Percentiles rank a stretch among this genome's conserved stretches.
These are phyloP conservation scores for Microthlaspi erraticum DNA, from an alignment of 345 rosid genomes.

Conservation along the genomic window DNA sequence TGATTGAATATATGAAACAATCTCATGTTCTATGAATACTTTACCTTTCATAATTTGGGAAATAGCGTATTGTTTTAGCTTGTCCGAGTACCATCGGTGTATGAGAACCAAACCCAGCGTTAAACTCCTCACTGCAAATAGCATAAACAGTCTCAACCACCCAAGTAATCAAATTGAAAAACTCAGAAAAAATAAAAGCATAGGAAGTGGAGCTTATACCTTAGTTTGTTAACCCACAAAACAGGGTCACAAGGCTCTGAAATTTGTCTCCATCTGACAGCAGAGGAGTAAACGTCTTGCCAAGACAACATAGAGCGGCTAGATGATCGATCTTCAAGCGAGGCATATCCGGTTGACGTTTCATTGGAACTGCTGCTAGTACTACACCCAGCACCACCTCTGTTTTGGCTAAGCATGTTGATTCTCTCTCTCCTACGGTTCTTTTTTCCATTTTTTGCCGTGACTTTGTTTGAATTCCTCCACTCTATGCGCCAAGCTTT, in stretches of 20 bases:
- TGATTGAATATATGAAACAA: slow-evolving; percentile 18
- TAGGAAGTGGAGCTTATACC: slow-evolving; percentile 47
- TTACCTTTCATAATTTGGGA: slow-evolving; percentile 83
- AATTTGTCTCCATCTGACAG: slow-evolving; percentile 98
- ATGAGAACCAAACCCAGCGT: slow-evolving; percentile 96
- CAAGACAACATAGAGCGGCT: slow-evolving; percentile 67
- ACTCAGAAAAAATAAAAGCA: slow-evolving; percentile 10
- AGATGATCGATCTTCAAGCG: slow-evolving; percentile 69
- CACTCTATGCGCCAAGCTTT: slow-evolving; percentile 92
- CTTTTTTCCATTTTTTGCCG: slow-evolving; percentile 68
- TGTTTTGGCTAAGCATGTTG: slow-evolving; percentile 79
- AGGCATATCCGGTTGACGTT: slow-evolving; percentile 64
- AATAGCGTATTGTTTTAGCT: slow-evolving; percentile 85
- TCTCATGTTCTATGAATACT: not conserved
- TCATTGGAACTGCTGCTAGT: slow-evolving; percentile 84
- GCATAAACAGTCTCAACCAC: slow-evolving; percentile 25
- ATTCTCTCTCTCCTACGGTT: slow-evolving; percentile 69
- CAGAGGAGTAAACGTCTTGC: slow-evolving; percentile 83
- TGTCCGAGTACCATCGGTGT: slow-evolving; percentile 95
- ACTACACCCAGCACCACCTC: slow-evolving; percentile 96
- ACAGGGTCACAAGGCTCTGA: slow-evolving; percentile 99
- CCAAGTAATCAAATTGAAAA: slow-evolving; percentile 11
- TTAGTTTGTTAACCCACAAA: slow-evolving; percentile 94
- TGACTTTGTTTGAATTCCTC: slow-evolving; percentile 66
- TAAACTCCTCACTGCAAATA: slow-evolving; percentile 83